phyloP scores from a whole-genome alignment of 495 filamentous ascomycete genomes.

The Penicillium steckii region DNA sequence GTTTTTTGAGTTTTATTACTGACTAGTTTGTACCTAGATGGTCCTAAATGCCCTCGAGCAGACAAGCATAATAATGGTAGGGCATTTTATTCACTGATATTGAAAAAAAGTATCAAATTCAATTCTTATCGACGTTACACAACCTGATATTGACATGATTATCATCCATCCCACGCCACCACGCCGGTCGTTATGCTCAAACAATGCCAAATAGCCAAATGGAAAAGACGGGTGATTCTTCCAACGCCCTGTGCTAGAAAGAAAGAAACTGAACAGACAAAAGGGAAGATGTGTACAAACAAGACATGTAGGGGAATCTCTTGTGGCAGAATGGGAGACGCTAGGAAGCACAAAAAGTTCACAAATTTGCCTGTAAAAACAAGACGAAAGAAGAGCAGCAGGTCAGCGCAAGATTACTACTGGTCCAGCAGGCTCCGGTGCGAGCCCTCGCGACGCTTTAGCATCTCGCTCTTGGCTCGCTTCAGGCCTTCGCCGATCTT shows the following conservation, averaged over 20 bases:
- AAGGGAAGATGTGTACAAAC: conserved; percentile 16
- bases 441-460: conserved; percentile 40
- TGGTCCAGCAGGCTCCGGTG: conserved; percentile 20
- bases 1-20: no score
- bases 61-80: no score
- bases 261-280: conserved; percentile 4
- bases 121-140: not conserved
- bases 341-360: conserved; percentile 18
- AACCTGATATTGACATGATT: not conserved
- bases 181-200: conserved; percentile 17
- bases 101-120: not conserved
- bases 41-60: no score
- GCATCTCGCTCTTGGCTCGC: conserved; percentile 44
- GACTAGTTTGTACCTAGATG: no score
- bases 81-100: no score
- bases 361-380: conserved; percentile 12
- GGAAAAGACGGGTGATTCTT: not conserved
- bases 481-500: conserved; percentile 46
- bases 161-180: conserved; percentile 9
- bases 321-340: conserved; percentile 25
- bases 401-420: not conserved
- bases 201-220: conserved; percentile 8
- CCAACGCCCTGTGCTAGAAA: conserved; percentile 7
- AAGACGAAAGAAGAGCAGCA: conserved; percentile 5
- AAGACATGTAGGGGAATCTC: conserved; percentile 32